These are phyloP conservation scores for Euptelea pleiosperma DNA, from an alignment of 164 flowering plant species.

Conservation along the genomic window DNA sequence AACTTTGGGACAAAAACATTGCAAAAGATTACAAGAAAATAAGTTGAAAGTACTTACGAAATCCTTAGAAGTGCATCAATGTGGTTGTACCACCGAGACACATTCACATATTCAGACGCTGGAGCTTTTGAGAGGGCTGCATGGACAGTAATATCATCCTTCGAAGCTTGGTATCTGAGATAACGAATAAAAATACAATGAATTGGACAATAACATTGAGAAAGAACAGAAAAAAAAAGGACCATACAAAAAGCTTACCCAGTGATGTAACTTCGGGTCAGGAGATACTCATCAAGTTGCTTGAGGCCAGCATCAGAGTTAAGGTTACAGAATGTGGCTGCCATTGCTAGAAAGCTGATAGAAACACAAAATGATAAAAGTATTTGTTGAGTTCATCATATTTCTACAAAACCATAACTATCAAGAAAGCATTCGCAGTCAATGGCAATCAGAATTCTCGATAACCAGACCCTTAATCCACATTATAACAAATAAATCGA, in stretches of 20 bases:
- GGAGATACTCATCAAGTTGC: slow-evolving; percentile 73
- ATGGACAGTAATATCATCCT: slow-evolving; percentile 76
- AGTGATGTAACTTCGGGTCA: slow-evolving; percentile 66
- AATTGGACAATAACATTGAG: not conserved
- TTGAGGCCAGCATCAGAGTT: slow-evolving; percentile 52
- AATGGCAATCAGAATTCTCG: too few relatives aligned
- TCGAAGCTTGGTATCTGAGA: slow-evolving; percentile 80
- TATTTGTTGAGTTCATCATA: not conserved
- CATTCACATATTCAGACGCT: slow-evolving; percentile 61
- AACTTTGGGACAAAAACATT: too few relatives aligned
- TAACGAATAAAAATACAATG: not conserved
- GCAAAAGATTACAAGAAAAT: not conserved
- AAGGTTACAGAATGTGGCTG: slow-evolving; percentile 47
- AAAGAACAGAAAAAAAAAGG: not conserved
- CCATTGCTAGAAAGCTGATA: slow-evolving; percentile 44
- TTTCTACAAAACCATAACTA: too few relatives aligned
- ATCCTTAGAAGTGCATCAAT: slow-evolving; percentile 79
- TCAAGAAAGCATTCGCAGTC: too few relatives aligned
- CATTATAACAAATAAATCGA: too few relatives aligned
- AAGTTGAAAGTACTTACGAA: slow-evolving; percentile 47
- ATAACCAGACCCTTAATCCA: too few relatives aligned
- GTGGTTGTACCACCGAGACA: slow-evolving; percentile 75
- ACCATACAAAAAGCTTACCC: slow-evolving; percentile 49
- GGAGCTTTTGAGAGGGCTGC: slow-evolving; percentile 58
- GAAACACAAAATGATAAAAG: not conserved